These are phyloP conservation scores for Fusarium avenaceum DNA, from an alignment of 2,329 filamentous ascomycete genomes.

Conservation along the genomic window DNA sequence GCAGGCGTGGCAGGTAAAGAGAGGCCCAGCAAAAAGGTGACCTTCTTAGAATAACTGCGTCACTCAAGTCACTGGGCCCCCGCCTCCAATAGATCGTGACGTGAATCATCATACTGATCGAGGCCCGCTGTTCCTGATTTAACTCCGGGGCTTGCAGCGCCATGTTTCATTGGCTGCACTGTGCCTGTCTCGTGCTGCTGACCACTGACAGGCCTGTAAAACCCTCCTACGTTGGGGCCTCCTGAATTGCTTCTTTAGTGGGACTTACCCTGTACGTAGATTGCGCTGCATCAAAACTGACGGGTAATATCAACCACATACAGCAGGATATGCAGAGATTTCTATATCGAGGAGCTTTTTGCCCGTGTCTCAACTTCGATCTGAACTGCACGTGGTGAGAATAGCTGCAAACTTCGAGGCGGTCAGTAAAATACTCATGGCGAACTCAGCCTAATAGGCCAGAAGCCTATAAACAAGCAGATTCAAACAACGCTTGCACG, in stretches of 20 bases:
- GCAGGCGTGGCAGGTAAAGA: conserved; percentile 41
- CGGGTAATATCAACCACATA: conserved; percentile 5
- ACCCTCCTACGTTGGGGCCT: conserved; percentile 4
- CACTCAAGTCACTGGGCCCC: conserved; percentile 40
- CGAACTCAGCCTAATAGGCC: not conserved
- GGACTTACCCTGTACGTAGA: conserved; percentile 38
- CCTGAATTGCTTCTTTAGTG: conserved; percentile 20
- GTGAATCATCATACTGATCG: conserved; percentile 34
- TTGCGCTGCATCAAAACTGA: conserved; percentile 16
- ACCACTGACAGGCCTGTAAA: conserved; percentile 17
- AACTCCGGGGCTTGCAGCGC: conserved; percentile 28
- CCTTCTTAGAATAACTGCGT: conserved; percentile 9
- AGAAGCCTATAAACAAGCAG: not conserved
- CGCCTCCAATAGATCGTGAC: conserved; percentile 44
- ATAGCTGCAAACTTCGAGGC: conserved; percentile 2
- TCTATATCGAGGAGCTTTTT: conserved; percentile 19
- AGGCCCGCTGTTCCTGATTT: conserved; percentile 42
- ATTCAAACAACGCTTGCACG: not conserved
- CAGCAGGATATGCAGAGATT: conserved; percentile 2
- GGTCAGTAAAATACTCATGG: conserved; percentile 11
- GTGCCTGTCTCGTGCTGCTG: conserved; percentile 9
- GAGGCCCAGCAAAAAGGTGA: conserved; percentile 40
- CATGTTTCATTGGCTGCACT: conserved; percentile 14
- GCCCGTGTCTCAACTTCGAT: conserved; percentile 10
- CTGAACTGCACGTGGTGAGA: conserved; percentile 2